Conservation (phyloP, 495 filamentous ascomycete genomes). For the Podospora appendiculata region DNA sequence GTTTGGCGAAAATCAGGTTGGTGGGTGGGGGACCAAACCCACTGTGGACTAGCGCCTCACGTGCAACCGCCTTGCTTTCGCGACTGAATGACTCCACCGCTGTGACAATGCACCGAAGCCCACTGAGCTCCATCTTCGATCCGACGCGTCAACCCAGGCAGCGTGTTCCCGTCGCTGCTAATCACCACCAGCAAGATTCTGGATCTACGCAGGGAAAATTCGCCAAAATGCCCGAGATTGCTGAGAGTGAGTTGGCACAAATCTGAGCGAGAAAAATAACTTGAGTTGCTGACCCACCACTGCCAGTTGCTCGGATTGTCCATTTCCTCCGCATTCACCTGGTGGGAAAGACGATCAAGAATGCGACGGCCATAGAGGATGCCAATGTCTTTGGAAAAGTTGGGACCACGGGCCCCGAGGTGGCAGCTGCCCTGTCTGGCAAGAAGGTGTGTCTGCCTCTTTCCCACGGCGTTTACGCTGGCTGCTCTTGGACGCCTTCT, state of each 20-base stretch:
- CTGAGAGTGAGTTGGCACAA: slow-evolving; percentile 47
- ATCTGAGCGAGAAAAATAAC: neutral
- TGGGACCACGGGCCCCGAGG: slow-evolving; percentile 64
- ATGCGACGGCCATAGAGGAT: slow-evolving; percentile 67
- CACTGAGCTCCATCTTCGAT: neutral
- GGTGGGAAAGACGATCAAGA: slow-evolving; percentile 70
- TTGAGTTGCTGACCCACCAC: neutral
- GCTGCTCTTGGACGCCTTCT: no score
- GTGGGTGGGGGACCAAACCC: no score
- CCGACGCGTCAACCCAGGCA: neutral
- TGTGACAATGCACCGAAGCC: no score
- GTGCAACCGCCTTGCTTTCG: slow-evolving; percentile 16
- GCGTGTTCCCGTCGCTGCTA: neutral
- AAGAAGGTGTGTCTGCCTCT: slow-evolving; percentile 44
- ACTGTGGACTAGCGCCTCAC: slow-evolving; percentile 7
- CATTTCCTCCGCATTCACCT: slow-evolving; percentile 74
- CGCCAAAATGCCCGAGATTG: slow-evolving; percentile 67
- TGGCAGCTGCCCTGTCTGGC: slow-evolving; percentile 64
- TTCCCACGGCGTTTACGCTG: no score
- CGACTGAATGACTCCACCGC: slow-evolving; percentile 3
- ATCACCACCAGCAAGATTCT: neutral
- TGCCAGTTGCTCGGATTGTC: slow-evolving; percentile 69
- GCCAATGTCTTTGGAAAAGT: slow-evolving; percentile 79
- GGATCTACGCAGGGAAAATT: neutral
- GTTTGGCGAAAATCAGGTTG: neutral